Evolutionary conservation across 306 rosid genomes (phyloP).

Genomic region (Heteromeles arbutifolia): DNA sequence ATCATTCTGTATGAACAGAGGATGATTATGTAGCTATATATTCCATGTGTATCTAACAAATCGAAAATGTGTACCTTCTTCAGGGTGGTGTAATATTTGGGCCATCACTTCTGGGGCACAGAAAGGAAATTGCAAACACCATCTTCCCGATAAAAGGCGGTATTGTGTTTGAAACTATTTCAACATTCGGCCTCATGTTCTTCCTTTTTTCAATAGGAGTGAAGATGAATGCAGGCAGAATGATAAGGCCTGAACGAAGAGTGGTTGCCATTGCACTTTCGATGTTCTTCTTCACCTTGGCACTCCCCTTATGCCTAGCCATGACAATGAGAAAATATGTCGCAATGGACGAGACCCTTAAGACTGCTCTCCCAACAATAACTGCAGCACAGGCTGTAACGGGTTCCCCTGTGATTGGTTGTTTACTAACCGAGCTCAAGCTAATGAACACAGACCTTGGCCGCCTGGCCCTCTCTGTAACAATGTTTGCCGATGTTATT

Average conservation of each 20-base stretch:
- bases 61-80: not conserved
- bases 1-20: not conserved
- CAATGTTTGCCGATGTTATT: conserved; percentile 33
- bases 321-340: not conserved
- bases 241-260: conserved; percentile 37
- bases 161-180: conserved; percentile 29
- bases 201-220: conserved; percentile 41
- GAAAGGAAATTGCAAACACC: not conserved
- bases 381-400: conserved; percentile 35
- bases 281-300: conserved; percentile 17
- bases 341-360: not conserved
- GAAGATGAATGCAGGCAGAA: conserved; percentile 25
- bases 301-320: not conserved
- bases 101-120: conserved; percentile 46
- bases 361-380: conserved; percentile 14
- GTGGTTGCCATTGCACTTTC: conserved; percentile 32
- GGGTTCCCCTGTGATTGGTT: conserved; percentile 31
- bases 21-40: not conserved
- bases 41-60: not conserved
- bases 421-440: conserved; percentile 48
- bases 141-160: conserved; percentile 41
- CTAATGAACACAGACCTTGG: conserved; percentile 53
- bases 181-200: conserved; percentile 40
- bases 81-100: conserved; percentile 59
- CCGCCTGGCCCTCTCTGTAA: conserved; percentile 38